A percentile compares a stretch with the other conserved stretches of the same genome.
phyloP scores from a whole-genome alignment of 2,329 filamentous ascomycete species.

The Ceratocystis papillata region DNA sequence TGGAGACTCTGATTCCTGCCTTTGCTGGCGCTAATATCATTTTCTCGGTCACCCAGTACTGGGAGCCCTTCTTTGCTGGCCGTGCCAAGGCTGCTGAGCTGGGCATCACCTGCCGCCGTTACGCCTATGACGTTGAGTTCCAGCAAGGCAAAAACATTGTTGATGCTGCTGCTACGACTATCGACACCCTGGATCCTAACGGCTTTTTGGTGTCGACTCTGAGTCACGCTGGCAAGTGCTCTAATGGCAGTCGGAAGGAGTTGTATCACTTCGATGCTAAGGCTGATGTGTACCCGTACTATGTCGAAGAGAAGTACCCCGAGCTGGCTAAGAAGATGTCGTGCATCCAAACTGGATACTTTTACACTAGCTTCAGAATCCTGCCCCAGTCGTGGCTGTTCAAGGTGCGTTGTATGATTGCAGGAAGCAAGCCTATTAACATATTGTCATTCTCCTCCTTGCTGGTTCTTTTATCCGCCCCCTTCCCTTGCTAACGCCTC shows the following conservation, averaged over 20 bases:
- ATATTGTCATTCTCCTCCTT: background rate
- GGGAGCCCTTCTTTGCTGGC: conserved; percentile 40
- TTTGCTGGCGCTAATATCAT: conserved; percentile 41
- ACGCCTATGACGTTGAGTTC: conserved; percentile 41
- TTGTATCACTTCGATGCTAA: conserved; percentile 46
- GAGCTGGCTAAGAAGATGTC: conserved; percentile 40
- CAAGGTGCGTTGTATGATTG: conserved; percentile 32
- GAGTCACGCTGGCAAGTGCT: conserved; percentile 39
- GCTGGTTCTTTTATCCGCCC: background rate
- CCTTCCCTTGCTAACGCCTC: background rate
- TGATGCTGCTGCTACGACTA: conserved; percentile 39
- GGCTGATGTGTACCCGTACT: conserved; percentile 40
- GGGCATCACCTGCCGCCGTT: conserved; percentile 36
- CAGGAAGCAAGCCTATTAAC: background rate
- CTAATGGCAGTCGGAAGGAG: conserved; percentile 37
- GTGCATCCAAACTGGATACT: conserved; percentile 42
- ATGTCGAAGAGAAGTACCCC: conserved; percentile 37
- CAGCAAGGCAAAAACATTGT: conserved; percentile 45
- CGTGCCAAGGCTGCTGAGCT: conserved; percentile 33
- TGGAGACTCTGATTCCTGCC: conserved; percentile 32
- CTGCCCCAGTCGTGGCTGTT: conserved; percentile 38
- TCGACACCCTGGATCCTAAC: conserved; percentile 36
- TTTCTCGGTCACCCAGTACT: conserved; percentile 48
- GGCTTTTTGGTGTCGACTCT: conserved; percentile 44
- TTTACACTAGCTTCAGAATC: conserved; percentile 40